Evolutionary conservation across 179 eudicot species (phyloP).

Genomic region (Heliamphora pulchella): DNA sequence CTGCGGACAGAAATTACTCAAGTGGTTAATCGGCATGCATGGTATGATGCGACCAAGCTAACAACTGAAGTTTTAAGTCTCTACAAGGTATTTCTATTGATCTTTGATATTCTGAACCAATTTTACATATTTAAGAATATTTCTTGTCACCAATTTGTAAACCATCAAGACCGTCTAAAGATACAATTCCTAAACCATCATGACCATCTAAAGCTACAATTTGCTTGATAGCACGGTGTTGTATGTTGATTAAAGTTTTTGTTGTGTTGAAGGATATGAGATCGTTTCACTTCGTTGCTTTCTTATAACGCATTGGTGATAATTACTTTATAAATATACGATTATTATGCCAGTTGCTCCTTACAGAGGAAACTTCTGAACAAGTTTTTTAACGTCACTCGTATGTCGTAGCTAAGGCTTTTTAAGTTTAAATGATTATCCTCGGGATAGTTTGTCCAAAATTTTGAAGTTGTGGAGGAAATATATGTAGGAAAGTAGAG

Average conservation of each 20-base stretch:
- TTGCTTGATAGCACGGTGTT: not conserved
- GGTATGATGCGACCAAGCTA: conserved; percentile 93
- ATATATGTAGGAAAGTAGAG: not conserved
- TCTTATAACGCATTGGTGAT: too few relatives aligned
- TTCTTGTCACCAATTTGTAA: not conserved
- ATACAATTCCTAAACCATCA: not conserved
- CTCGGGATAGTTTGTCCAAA: too few relatives aligned
- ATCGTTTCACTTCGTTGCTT: not conserved
- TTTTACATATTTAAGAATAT: not conserved
- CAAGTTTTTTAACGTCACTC: too few relatives aligned
- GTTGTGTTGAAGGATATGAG: too few relatives aligned
- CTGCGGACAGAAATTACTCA: conserved; percentile 87
- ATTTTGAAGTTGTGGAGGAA: too few relatives aligned
- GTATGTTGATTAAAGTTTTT: too few relatives aligned
- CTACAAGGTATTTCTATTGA: conserved; percentile 55
- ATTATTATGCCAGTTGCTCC: not conserved
- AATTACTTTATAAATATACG: too few relatives aligned
- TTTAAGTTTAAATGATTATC: not conserved
- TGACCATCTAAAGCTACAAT: not conserved
- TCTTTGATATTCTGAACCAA: not conserved
- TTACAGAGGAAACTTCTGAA: not conserved
- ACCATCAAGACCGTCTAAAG: not conserved
- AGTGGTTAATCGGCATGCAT: conserved; percentile 88
- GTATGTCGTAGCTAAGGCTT: not conserved
- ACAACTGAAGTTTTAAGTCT: conserved; percentile 77